Evolutionary conservation across 2,329 filamentous ascomycete genomes (phyloP), one percentile per base, ranked within the genome.

Genomic region (Ceratocystis alfenasii): DNA sequence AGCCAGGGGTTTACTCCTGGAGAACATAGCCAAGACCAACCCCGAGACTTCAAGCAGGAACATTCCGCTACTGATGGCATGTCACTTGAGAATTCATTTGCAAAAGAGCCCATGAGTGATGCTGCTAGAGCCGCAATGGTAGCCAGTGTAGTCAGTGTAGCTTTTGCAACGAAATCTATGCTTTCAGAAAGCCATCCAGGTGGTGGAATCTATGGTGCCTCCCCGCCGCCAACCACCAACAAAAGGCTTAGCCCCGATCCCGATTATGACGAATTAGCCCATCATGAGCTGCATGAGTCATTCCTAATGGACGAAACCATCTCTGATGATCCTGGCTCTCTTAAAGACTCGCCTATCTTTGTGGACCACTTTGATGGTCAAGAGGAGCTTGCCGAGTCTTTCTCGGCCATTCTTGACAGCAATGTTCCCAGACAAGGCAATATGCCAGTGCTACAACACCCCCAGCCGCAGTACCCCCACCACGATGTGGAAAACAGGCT

Each of bases 361-460:
- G 63, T 67, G 3, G 59, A 45, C 28, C 41, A 50, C 12, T 30
- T 60, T 50, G 28, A 28, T 17, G 50, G 53, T 41, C 28, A 60
- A 22, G 60, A 53, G 25, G 67, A 68, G 53, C 65, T 70, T 2
- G 67, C 69, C 1, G 70, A 71, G 53, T 69, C 71, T 22, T 70
- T 69, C 44, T 69, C 68, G 7, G 63, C 67, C 17, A 64, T 70
- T 15, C 65, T 70, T 68, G 28, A 55, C 17, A 44, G 25, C 28
- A 20, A 64, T 41, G 45, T 8, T 20, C 17, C 48, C 6, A 17
- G 60, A 65, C 59, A 71, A 67, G 63, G n/a, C 3, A 60, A 41
- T 15, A 30, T 66, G 3, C 20, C 36, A 28, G 44, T 48, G 10
- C 44, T 59, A 12, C 55, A 59, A 8, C 55, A 59, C 22, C 55